Base-by-base conservation (phyloP, 345 rosid genomes). In the Laguncularia racemosa region DNA sequence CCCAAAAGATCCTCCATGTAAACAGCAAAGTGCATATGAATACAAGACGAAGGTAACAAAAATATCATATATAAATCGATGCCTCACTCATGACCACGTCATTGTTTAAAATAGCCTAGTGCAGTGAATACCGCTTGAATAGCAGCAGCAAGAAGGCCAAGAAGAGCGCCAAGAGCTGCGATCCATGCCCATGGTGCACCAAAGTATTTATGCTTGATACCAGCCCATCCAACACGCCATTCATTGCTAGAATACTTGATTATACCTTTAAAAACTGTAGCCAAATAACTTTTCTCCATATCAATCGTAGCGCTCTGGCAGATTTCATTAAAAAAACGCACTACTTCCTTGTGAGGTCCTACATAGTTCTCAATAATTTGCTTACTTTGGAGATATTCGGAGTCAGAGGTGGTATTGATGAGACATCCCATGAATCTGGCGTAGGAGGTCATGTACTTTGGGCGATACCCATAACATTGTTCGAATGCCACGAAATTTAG, bases 351-450 rank as follows among this genome's bases (percentile, higher is more conserved):
- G 14, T 51, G 16, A 21, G 54, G 16, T 28, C 54, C 54, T 13
- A 51, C 13, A 33, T 19, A 51, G 15, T 51, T 51, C 33, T 51
- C 54, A 3, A 51, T 10, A 16, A 51, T 28, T 28, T 51, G 20
- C 3, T 20, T 21, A 28, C 26, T 28, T 6, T 28, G 26, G 15
- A 51, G 54, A 18, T 18, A 20, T 16, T 28, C 54, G 28, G 54
- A 21, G 26, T 51, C 54, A 2, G 14, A 3, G 1, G 33, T 21
- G 16, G 16, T 51, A 16, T 51, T 51, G 54, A 51, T 51, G 20
- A 51, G 14, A 15, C 54, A 51, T 2, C 54, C 54, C 54, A 51
- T 51, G 33, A 51, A 51, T 13, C 12, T 51, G 16, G 54, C 54
- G 33, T 20, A 51, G 16, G 54, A 19, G 6, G 54, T 51, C 3